A percentile compares a stretch with the other conserved stretches of the same genome.
Conservation (phyloP, 139 green algal species). For the Mesotaenium endlicherianum region DNA sequence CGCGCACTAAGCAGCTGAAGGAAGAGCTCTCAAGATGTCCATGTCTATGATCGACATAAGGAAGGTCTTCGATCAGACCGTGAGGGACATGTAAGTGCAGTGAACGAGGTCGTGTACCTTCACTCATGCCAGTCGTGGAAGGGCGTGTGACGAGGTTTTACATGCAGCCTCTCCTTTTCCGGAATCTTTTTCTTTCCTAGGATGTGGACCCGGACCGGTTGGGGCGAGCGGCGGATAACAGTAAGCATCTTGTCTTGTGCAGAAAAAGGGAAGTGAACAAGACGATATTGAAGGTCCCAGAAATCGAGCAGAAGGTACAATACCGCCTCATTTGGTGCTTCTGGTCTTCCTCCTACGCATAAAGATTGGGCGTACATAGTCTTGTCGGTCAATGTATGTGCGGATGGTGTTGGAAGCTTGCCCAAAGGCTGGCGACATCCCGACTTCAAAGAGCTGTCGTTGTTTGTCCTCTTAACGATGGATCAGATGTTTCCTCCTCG, state of each 20-base stretch:
- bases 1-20: too few relatives aligned
- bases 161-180: neutral
- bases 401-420: neutral
- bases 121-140: too few relatives aligned
- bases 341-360: too few relatives aligned
- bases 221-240: neutral
- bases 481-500: neutral
- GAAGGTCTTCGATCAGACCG: slow-evolving; percentile 42
- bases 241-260: neutral
- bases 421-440: neutral
- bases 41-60: slow-evolving; percentile 44
- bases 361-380: too few relatives aligned
- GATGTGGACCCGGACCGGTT: neutral
- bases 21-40: too few relatives aligned
- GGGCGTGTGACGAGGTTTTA: too few relatives aligned
- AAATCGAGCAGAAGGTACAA: slow-evolving; percentile 46
- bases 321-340: too few relatives aligned
- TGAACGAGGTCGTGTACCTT: too few relatives aligned
- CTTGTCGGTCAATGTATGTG: neutral
- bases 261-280: slow-evolving; percentile 47
- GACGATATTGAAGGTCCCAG: slow-evolving; percentile 42
- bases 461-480: neutral
- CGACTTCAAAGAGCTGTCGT: neutral
- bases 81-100: slow-evolving; percentile 34
- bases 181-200: neutral